Evolutionary conservation across 1,284 basidiomycete genomes (phyloP).

Genomic region (Neotropicomus parvogracilis): DNA sequence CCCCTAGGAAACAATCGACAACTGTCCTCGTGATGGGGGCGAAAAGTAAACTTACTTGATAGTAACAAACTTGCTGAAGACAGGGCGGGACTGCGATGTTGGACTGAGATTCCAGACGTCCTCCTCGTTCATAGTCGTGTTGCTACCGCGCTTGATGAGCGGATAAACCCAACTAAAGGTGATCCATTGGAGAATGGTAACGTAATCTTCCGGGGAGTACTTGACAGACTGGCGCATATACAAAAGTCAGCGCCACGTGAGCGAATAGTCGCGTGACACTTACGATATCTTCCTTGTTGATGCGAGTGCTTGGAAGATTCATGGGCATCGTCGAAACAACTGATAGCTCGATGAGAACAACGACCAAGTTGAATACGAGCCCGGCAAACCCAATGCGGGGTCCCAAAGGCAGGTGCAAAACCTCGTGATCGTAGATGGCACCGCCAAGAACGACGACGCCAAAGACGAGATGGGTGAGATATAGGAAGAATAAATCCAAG

Average conservation of each 20-base stretch:
- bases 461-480: conserved; percentile 35
- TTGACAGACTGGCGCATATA: conserved; percentile 36
- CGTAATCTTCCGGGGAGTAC: conserved; percentile 60
- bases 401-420: conserved; percentile 33
- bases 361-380: conserved; percentile 37
- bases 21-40: conserved; percentile 2
- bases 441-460: conserved; percentile 39
- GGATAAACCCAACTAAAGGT: conserved; percentile 66
- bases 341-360: conserved; percentile 34
- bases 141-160: conserved; percentile 50
- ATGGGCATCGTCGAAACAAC: conserved; percentile 43
- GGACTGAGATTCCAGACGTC: conserved; percentile 61
- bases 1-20: conserved; percentile 28
- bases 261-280: conserved; percentile 11
- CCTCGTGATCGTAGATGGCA: conserved; percentile 36
- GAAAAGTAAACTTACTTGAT: conserved; percentile 31
- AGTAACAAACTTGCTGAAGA: conserved; percentile 46
- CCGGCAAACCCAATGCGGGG: conserved; percentile 24
- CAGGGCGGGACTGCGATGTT: conserved; percentile 49
- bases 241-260: not conserved
- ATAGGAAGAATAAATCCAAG: conserved; percentile 44
- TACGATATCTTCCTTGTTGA: conserved; percentile 41
- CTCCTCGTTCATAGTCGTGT: conserved; percentile 48
- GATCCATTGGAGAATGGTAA: conserved; percentile 63
- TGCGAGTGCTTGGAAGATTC: conserved; percentile 38